Percentiles rank a stretch among this genome's conserved stretches.
These are phyloP conservation scores for Ilex asprella DNA, from an alignment of 257 asterid species.

Conservation along the genomic window DNA sequence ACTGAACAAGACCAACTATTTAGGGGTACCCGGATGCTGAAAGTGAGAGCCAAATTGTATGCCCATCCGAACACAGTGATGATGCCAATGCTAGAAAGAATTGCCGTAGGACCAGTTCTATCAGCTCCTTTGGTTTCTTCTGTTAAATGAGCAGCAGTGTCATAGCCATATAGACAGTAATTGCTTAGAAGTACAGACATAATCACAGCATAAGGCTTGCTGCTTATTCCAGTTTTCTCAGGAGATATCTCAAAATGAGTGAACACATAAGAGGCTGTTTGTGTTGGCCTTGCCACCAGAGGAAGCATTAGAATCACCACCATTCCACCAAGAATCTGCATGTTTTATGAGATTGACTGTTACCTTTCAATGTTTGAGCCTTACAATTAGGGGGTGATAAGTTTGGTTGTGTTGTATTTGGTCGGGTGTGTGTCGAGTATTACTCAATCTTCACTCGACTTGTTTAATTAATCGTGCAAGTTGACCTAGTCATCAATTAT, in stretches of 20 bases:
- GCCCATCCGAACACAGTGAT: constrained; percentile 42
- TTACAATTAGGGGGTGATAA: too few relatives aligned
- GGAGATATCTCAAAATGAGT: constrained; percentile 28
- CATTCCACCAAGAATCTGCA: constrained; percentile 36
- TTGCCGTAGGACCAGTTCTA: constrained; percentile 42
- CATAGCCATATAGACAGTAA: constrained; percentile 40
- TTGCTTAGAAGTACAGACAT: constrained; percentile 31
- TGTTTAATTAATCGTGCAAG: too few relatives aligned
- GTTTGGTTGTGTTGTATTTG: too few relatives aligned
- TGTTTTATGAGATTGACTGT: too few relatives aligned
- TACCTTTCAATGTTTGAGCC: too few relatives aligned
- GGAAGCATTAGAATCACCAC: constrained; percentile 39
- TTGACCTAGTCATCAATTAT: too few relatives aligned
- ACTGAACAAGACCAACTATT: not conserved
- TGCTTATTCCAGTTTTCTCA: constrained; percentile 28
- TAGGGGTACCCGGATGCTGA: constrained; percentile 36
- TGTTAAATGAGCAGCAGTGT: constrained; percentile 44
- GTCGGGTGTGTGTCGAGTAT: too few relatives aligned
- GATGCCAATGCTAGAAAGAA: constrained; percentile 40
- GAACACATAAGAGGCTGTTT: constrained; percentile 40
- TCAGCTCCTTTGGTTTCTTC: constrained; percentile 50
- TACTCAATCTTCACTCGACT: too few relatives aligned
- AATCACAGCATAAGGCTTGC: constrained; percentile 33
- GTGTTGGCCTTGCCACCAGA: constrained; percentile 29
- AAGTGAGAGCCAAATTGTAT: constrained; percentile 38